Percentiles rank a stretch among this genome's conserved stretches.
Conservation (phyloP, 306 rosid genomes). For the Adenanthera pavonina region DNA sequence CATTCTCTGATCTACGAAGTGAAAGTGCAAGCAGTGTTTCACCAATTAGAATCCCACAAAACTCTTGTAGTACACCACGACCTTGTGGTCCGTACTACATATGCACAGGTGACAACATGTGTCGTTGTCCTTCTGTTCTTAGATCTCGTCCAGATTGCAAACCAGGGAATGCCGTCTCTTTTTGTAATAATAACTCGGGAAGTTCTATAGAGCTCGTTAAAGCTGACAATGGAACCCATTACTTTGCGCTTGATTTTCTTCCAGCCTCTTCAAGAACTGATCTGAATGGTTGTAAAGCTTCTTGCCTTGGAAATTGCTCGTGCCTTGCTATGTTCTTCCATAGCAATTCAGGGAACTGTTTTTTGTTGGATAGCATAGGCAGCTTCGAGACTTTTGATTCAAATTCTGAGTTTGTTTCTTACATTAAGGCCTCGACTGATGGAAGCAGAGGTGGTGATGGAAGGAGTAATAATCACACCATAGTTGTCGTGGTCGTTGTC, state of each 20-base stretch:
- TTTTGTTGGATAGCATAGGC: conserved; percentile 46
- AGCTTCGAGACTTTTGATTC: conserved; percentile 35
- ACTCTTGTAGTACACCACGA: conserved; percentile 65
- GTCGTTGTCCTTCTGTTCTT: conserved; percentile 77
- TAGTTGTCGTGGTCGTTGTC: conserved; percentile 39
- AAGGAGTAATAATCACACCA: conserved; percentile 33
- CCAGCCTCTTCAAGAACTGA: conserved; percentile 56
- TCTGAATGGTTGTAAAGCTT: conserved; percentile 57
- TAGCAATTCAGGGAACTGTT: conserved; percentile 59
- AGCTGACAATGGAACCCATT: conserved; percentile 51
- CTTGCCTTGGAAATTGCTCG: conserved; percentile 63
- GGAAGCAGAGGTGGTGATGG: conserved; percentile 39
- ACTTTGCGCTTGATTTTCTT: conserved; percentile 66
- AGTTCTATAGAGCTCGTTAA: conserved; percentile 46
- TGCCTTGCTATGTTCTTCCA: conserved; percentile 72
- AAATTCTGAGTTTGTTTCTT: conserved; percentile 38
- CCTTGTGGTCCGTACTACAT: conserved; percentile 63
- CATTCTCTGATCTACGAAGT: conserved; percentile 48
- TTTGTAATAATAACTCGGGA: conserved; percentile 46
- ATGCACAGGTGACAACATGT: conserved; percentile 53
- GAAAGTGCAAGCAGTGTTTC: conserved; percentile 39
- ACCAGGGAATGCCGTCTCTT: conserved; percentile 50
- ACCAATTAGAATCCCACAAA: conserved; percentile 50
- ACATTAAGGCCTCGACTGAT: conserved; percentile 28
- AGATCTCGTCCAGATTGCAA: conserved; percentile 55